Evolutionary conservation across 1,284 basidiomycete species (phyloP).

Genomic region (Puccinia hordei): DNA sequence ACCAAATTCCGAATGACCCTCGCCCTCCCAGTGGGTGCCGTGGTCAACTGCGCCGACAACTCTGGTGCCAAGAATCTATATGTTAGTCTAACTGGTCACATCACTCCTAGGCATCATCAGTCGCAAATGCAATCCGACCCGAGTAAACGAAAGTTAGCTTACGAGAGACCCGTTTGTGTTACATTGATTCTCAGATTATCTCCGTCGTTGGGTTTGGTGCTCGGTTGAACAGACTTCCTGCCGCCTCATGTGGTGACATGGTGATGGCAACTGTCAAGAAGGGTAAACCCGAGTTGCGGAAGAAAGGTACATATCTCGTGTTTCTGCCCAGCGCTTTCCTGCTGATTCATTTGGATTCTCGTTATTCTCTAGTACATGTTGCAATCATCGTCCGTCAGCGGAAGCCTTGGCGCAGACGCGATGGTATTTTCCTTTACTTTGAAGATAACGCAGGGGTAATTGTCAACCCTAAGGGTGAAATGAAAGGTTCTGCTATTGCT

Average conservation of each 20-base stretch:
- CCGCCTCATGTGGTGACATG: conserved; percentile 89
- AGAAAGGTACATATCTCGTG: conserved; percentile 79
- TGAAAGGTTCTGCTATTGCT: conserved; percentile 99
- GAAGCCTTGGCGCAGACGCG: conserved; percentile 96
- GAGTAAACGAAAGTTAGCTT: no score
- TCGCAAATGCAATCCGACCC: not conserved
- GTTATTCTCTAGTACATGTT: conserved; percentile 75
- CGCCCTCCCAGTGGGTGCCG: conserved; percentile 94
- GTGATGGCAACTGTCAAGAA: conserved; percentile 99
- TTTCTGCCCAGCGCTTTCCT: conserved; percentile 3
- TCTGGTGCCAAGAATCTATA: conserved; percentile 95
- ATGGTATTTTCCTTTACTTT: conserved; percentile 99
- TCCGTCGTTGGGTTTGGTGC: conserved; percentile 92
- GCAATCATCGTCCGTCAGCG: conserved; percentile 95
- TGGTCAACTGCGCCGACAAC: conserved; percentile 99
- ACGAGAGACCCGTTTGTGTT: not conserved
- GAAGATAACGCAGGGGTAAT: conserved; percentile 98
- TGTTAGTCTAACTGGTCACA: conserved; percentile 55
- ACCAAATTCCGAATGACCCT: conserved; percentile 97
- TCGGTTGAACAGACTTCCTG: conserved; percentile 93
- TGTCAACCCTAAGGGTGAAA: conserved; percentile 97
- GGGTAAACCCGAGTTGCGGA: conserved; percentile 98
- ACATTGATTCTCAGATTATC: conserved; percentile 65
- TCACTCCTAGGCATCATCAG: not conserved
- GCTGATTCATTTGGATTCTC: conserved; percentile 37